Evolutionary conservation across 257 asterid genomes (phyloP).

Genomic region (Jasminum sambac): DNA sequence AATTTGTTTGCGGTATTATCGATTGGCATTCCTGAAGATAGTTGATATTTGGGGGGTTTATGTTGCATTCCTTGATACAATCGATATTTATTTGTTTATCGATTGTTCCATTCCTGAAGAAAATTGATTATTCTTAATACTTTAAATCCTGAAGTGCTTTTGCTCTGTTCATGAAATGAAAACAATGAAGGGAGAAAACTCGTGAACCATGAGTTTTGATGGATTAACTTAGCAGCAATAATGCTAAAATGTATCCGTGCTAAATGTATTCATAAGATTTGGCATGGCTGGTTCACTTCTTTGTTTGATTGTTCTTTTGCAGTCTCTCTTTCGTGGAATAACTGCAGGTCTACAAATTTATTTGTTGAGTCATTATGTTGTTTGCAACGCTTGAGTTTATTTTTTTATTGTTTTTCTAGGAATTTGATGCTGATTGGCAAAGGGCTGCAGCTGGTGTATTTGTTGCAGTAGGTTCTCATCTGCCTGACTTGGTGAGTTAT

Average conservation of each 20-base stretch:
- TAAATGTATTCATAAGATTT: not conserved
- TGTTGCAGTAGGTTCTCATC: constrained; percentile 88
- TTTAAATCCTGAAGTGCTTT: not conserved
- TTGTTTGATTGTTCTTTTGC: not conserved
- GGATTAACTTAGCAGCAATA: not conserved
- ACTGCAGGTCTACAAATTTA: not conserved
- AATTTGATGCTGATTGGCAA: constrained; percentile 93
- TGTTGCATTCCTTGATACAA: no score
- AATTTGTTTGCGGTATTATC: not conserved
- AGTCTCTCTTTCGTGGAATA: not conserved
- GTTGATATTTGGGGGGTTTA: no score
- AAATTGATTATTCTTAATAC: not conserved
- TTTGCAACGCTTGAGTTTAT: not conserved
- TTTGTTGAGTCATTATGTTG: not conserved
- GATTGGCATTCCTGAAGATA: no score
- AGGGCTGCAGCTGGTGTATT: constrained; percentile 96
- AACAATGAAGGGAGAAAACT: not conserved
- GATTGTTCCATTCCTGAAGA: not conserved
- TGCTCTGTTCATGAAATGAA: not conserved
- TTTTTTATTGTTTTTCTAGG: constrained; percentile 39
- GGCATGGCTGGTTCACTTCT: not conserved
- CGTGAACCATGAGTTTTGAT: not conserved
- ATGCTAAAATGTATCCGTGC: not conserved
- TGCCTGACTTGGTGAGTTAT: constrained; percentile 85
- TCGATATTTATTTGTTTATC: no score